Evolutionary conservation across 2,329 filamentous ascomycete species (phyloP).

Genomic region (Mollisiaceae sp.): DNA sequence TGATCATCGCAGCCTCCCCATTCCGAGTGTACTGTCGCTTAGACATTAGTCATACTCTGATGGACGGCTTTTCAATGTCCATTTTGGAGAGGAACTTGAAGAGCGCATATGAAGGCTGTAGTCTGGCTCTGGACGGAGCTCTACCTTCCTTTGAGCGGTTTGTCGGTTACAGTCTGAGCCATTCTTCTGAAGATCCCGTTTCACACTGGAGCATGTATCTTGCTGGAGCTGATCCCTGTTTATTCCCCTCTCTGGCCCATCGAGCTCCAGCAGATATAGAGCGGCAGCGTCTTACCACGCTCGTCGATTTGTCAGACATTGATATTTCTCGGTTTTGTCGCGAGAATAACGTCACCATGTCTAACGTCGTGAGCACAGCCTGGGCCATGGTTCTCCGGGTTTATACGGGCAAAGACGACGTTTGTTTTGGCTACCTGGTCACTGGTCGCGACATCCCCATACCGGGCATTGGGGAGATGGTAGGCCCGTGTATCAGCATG

Average conservation of each 20-base stretch:
- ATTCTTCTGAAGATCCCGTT: neutral
- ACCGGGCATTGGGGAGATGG: neutral
- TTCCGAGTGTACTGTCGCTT: no score
- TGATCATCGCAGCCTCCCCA: no score
- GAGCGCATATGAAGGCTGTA: no score
- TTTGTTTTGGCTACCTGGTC: constrained; percentile 48
- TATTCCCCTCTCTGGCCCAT: neutral
- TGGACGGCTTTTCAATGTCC: constrained; percentile 56
- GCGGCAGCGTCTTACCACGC: neutral
- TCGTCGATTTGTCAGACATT: neutral
- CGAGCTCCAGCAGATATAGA: neutral
- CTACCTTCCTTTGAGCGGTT: neutral
- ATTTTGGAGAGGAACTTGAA: constrained; percentile 36
- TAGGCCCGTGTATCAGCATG: constrained; percentile 47
- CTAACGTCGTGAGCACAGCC: constrained; percentile 44
- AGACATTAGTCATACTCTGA: constrained; percentile 57
- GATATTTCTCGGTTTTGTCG: neutral
- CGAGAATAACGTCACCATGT: constrained; percentile 40
- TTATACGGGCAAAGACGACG: constrained; percentile 43
- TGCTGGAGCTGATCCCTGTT: neutral
- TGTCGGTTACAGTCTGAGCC: neutral
- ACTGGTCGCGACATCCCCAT: constrained; percentile 37
- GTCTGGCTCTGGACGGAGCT: no score
- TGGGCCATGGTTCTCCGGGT: constrained; percentile 48
- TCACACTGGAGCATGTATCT: neutral